Evolutionary conservation across 2,329 filamentous ascomycete genomes (phyloP).

Genomic region (Ampelomyces quisqualis): DNA sequence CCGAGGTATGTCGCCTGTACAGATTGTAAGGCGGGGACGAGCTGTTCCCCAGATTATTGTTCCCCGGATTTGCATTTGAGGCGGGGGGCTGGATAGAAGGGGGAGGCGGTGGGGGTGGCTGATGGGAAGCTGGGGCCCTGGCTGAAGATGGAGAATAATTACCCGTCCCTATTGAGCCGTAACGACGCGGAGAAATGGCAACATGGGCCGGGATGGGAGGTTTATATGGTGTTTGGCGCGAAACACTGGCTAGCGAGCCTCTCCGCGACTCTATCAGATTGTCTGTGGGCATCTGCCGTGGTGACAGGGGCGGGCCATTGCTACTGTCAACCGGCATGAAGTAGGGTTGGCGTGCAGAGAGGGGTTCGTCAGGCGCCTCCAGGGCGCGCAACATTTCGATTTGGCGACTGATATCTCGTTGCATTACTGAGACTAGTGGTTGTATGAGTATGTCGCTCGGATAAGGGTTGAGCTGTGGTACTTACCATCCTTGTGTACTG

Average conservation of each 20-base stretch:
- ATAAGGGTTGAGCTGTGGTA: conserved; percentile 29
- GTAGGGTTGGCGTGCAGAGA: conserved; percentile 57
- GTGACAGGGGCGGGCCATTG: conserved; percentile 74
- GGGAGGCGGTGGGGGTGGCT: conserved; percentile 61
- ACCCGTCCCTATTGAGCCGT: conserved; percentile 79
- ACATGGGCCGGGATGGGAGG: conserved; percentile 81
- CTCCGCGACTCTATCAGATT: conserved; percentile 64
- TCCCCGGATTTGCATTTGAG: conserved; percentile 51
- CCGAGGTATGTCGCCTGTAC: conserved; percentile 84
- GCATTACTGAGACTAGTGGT: conserved; percentile 52
- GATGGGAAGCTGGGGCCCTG: conserved; percentile 68
- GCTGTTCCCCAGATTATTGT: conserved; percentile 46
- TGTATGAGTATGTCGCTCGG: conserved; percentile 25
- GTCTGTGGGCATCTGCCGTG: conserved; percentile 81
- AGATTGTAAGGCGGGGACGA: conserved; percentile 65
- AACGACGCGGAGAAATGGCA: conserved; percentile 74
- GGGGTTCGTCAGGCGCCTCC: conserved; percentile 63
- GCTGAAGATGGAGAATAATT: conserved; percentile 70
- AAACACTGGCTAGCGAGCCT: conserved; percentile 58
- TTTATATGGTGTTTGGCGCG: conserved; percentile 68
- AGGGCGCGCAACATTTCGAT: conserved; percentile 58
- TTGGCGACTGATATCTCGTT: conserved; percentile 63
- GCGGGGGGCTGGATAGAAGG: conserved; percentile 64
- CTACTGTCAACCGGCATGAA: conserved; percentile 45
- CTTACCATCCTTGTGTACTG: conserved; percentile 80